phyloP scores from a whole-genome alignment of 352 stramenopile species.

The Globisporangium emineosum region DNA sequence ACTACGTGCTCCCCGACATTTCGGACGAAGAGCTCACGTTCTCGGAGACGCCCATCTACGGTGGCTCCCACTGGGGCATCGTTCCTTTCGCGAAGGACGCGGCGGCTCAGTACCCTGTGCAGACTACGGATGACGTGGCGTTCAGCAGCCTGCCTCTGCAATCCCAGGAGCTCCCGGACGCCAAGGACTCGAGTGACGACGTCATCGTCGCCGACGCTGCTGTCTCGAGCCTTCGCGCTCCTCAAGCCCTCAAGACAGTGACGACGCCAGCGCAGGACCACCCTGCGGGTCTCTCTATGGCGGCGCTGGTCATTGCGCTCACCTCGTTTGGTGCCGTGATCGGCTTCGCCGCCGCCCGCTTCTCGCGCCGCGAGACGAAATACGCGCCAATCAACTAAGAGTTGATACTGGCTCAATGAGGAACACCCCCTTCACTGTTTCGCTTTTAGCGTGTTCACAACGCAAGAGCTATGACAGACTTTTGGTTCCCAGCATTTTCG shows the following conservation, averaged over 20 bases:
- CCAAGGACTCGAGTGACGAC: constrained; percentile 17
- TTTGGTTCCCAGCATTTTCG: neutral
- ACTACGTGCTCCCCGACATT: constrained; percentile 69
- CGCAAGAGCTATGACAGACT: neutral
- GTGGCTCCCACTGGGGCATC: constrained; percentile 56
- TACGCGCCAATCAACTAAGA: constrained; percentile 22
- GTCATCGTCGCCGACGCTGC: neutral
- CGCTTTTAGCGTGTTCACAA: neutral
- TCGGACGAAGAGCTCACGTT: constrained; percentile 54
- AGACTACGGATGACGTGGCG: constrained; percentile 65
- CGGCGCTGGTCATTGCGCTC: constrained; percentile 10
- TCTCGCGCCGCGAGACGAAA: constrained; percentile 7
- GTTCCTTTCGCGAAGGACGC: constrained; percentile 50
- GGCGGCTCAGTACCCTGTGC: constrained; percentile 83
- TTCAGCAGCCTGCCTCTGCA: constrained; percentile 44
- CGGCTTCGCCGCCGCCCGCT: constrained; percentile 13
- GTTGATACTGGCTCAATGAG: neutral
- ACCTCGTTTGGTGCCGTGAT: constrained; percentile 18
- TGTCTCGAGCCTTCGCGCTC: constrained; percentile 9
- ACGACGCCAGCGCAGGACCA: constrained; percentile 2
- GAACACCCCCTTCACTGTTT: neutral
- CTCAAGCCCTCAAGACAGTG: neutral
- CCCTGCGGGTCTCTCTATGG: constrained; percentile 5
- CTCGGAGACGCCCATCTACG: constrained; percentile 55
- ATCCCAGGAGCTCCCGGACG: constrained; percentile 41